Evolutionary conservation across 2,329 filamentous ascomycete genomes (phyloP).

Genomic region (Penicillium sp.): DNA sequence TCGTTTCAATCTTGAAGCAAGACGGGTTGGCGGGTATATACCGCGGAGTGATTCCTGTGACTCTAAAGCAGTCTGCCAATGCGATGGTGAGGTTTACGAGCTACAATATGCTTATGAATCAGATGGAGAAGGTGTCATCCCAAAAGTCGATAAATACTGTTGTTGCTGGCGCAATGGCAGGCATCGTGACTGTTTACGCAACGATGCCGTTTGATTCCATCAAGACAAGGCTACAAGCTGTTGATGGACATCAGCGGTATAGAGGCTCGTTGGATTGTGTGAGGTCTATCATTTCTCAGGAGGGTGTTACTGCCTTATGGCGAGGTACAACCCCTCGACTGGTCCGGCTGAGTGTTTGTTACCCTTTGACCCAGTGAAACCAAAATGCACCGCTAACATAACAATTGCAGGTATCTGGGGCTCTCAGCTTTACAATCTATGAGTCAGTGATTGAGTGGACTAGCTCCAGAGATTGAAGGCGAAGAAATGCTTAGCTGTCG

Average conservation of each 20-base stretch:
- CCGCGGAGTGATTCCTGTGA: constrained; percentile 59
- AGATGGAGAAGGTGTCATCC: constrained; percentile 42
- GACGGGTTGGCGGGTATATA: constrained; percentile 58
- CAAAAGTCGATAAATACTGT: constrained; percentile 54
- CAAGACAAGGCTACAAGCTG: constrained; percentile 49
- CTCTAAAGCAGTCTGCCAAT: constrained; percentile 53
- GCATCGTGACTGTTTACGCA: constrained; percentile 48
- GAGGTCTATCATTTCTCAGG: constrained; percentile 38
- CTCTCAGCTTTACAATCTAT: constrained; percentile 18
- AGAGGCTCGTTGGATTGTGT: constrained; percentile 31
- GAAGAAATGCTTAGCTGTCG: neutral
- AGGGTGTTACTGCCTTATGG: constrained; percentile 63
- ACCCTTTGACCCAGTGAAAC: neutral
- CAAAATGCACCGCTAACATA: neutral
- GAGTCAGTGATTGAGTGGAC: constrained; percentile 15
- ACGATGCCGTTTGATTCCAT: constrained; percentile 49
- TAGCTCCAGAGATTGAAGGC: neutral
- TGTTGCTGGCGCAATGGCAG: constrained; percentile 61
- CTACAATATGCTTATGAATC: constrained; percentile 63
- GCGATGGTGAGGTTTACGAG: constrained; percentile 57
- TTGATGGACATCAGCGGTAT: constrained; percentile 55
- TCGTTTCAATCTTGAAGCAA: constrained; percentile 50
- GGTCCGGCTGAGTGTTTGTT: constrained; percentile 15
- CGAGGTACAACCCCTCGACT: constrained; percentile 55
- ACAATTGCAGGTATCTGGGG: constrained; percentile 12